Evolutionary conservation across 495 filamentous ascomycete genomes (phyloP), one percentile per base, ranked within the genome.

Genomic region (Aspergillus conjunctus): DNA sequence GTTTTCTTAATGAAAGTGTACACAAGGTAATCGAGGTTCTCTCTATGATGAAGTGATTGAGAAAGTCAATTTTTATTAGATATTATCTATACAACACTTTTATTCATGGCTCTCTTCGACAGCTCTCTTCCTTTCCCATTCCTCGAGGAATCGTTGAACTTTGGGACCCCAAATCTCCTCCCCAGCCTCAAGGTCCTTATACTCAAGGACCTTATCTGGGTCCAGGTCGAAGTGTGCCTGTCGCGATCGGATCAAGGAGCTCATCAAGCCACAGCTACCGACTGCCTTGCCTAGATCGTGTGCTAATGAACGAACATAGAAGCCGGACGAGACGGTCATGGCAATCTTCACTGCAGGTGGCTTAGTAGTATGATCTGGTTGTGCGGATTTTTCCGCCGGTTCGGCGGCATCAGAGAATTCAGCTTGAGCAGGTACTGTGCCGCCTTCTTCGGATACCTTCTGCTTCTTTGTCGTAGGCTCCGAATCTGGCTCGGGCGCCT

Each of bases 251-350:
- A 88, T 81, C 32, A 99, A 83, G 59, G 88, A 84, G 51, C 91
- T 88, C 94, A 99, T 98, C 66, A 93, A 77, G 26, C 83, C 94
- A 33, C 88, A 85, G 34, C 90, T 95, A 22, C 87, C 87, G 11
- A 96, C 76, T 45, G 92, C 90, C 64, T 86, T 82, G 17, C 94
- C 94, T 31, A 99, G 81, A 66, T 99, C 95, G 66, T 98, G 92
- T 56, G 91, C 90, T 45, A 99, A 81, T 34, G 88, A 93, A 56
- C 94, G 90, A 43, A 99, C 94, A 74, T 99, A 99, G 80, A 98
- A 99, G 44, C 94, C 94, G 4, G 92, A 96, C 5, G 92, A 88
- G 43, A 97, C 94, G 1, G 89, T 96, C 90, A 99, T 91, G 56
- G 87, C 85, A 51, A 99, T 83, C 69, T 83, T 89, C 43, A 85